Evolutionary conservation across 768 basidiomycete genomes (phyloP), one percentile per base, ranked within the genome.

Genomic region (Boletus fagicola): DNA sequence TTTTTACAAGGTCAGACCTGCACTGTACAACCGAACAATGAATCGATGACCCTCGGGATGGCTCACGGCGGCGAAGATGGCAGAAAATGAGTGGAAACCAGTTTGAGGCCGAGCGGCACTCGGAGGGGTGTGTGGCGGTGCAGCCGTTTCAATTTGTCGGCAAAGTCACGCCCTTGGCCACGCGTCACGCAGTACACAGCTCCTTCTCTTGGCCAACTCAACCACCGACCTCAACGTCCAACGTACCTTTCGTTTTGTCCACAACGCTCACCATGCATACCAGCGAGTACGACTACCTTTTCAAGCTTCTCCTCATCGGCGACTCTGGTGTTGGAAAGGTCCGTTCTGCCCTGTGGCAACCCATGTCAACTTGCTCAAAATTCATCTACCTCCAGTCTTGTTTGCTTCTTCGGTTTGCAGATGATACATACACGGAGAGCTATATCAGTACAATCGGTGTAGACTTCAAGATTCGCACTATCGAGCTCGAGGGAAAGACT

Each of bases 401-500:
- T 77, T 79, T 94, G 65, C 86, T 94, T 61, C 82, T 94, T 63
- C 92, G 92, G 72, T 94, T 94, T 68, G 90, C 91, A 59, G 96
- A 98, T 76, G 96, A 98, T 74, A 91, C 94, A 50, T 98, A 95
- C 80, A 97, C 96, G 51, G 94, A 96, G 73, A 93, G 90, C 65
- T 98, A 96, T 76, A 95, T 98, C 72, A 91, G 88, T 57, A 98
- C 96, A 39, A 98, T 98, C 75, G 97, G 97, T 63, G 94, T 98
- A 57, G 94, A 97, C 79, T 97, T 97, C 79, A 96, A 95, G 88
- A 98, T 98, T 78, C 85, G 96, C 59, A 98, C 96, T 36, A 98
- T 98, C 76, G 96, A 98, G 74, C 82, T 98, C 53, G 96, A 98
- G 69, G 96, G 96, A 58, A 97, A 97, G 87, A 92, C 92, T 1